Conservation (phyloP, 2,329 filamentous ascomycete species). For the Hypoxylon sp. region DNA sequence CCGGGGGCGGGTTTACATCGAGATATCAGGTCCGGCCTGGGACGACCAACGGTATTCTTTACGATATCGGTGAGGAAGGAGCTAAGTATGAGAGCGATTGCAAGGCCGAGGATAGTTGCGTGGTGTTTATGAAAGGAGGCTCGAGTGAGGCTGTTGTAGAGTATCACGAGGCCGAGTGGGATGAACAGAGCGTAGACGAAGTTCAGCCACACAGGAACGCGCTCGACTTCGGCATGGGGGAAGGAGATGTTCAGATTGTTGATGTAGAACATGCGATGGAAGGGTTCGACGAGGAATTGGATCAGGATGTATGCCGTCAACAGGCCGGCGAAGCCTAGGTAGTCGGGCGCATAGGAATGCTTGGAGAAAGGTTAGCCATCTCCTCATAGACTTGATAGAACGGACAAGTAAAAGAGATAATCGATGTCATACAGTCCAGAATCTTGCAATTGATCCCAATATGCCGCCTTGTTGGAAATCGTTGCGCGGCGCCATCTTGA, state of each 20-base stretch:
- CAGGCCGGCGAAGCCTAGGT: constrained; percentile 81
- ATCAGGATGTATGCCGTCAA: constrained; percentile 75
- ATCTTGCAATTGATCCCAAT: constrained; percentile 54
- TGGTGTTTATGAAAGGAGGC: constrained; percentile 83
- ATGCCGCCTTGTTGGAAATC: constrained; percentile 43
- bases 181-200: constrained; percentile 82
- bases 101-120: constrained; percentile 83
- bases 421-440: constrained; percentile 60
- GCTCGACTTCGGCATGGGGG: constrained; percentile 85
- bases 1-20: constrained; percentile 77
- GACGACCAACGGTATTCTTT: constrained; percentile 87
- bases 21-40: constrained; percentile 72
- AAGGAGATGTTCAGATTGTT: constrained; percentile 87
- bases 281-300: constrained; percentile 79
- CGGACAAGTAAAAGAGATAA: not conserved
- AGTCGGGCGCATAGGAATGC: constrained; percentile 90
- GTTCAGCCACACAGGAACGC: constrained; percentile 83
- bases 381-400: not conserved
- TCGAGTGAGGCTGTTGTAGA: constrained; percentile 72
- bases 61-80: constrained; percentile 88
- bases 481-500: constrained; percentile 54
- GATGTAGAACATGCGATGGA: constrained; percentile 94
- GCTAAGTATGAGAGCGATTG: constrained; percentile 80
- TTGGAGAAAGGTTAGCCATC: constrained; percentile 51
- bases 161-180: constrained; percentile 74